Evolutionary conservation across 2,329 filamentous ascomycete genomes (phyloP).

Genomic region (Colletotrichum theobromicola): DNA sequence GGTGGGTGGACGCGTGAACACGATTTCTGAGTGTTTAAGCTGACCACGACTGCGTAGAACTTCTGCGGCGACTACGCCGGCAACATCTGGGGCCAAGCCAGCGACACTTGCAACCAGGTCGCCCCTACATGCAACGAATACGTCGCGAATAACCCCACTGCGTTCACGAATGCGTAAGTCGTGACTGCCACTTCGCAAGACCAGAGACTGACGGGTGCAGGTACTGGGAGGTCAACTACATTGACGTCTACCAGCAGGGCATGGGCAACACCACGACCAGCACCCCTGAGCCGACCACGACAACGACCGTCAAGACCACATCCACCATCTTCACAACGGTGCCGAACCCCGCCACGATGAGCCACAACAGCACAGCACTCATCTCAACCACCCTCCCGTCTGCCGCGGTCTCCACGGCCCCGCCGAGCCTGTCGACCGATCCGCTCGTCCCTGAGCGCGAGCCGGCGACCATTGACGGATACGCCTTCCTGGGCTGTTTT

Average conservation of each 20-base stretch:
- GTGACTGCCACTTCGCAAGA: background rate
- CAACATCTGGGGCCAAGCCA: constrained; percentile 42
- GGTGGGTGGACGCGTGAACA: constrained; percentile 30
- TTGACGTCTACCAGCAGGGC: constrained; percentile 48
- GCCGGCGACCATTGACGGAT: constrained; percentile 36
- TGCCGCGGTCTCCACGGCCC: background rate
- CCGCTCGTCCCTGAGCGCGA: constrained; percentile 29
- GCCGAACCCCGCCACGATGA: constrained; percentile 22
- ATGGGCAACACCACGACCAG: background rate
- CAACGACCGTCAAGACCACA: constrained; percentile 27
- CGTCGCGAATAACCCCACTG: constrained; percentile 49
- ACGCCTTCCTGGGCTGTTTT: constrained; percentile 47
- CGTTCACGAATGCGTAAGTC: constrained; percentile 43
- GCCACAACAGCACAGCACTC: background rate
- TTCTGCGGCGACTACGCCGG: constrained; percentile 82
- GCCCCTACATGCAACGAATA: constrained; percentile 51
- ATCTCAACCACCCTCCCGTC: constrained; percentile 1
- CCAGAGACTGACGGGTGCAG: constrained; percentile 24
- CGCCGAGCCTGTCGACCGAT: constrained; percentile 9
- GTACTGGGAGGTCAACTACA: constrained; percentile 61
- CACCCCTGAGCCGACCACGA: constrained; percentile 27
- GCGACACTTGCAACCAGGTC: constrained; percentile 41
- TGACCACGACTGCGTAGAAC: constrained; percentile 41
- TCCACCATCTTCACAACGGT: constrained; percentile 32
- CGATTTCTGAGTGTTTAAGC: background rate